These are phyloP conservation scores for Colletotrichum truncatum DNA, from an alignment of 2,329 filamentous ascomycete genomes.

Conservation along the genomic window DNA sequence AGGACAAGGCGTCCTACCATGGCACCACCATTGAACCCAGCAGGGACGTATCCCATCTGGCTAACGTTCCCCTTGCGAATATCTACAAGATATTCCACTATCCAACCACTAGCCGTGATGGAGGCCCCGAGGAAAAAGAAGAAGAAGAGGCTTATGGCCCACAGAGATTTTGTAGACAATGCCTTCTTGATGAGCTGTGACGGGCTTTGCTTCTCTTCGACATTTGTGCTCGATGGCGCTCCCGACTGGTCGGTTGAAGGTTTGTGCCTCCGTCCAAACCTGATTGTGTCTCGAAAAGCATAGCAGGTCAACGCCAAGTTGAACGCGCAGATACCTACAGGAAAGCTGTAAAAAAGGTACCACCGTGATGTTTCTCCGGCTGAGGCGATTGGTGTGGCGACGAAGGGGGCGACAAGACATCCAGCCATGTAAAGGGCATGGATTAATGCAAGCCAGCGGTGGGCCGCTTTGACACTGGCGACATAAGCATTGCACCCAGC, in stretches of 20 bases:
- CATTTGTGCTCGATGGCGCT: neutral
- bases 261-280: slow-evolving; percentile 29
- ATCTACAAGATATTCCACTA: slow-evolving; percentile 70
- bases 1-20: slow-evolving; percentile 66
- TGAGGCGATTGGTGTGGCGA: slow-evolving; percentile 59
- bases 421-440: slow-evolving; percentile 71
- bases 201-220: slow-evolving; percentile 40
- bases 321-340: slow-evolving; percentile 59
- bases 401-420: slow-evolving; percentile 65
- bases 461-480: slow-evolving; percentile 56
- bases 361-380: slow-evolving; percentile 49
- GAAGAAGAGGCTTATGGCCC: slow-evolving; percentile 69
- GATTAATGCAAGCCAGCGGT: slow-evolving; percentile 70
- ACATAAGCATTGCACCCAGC: slow-evolving; percentile 72
- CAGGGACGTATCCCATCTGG: slow-evolving; percentile 69
- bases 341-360: slow-evolving; percentile 66
- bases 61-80: slow-evolving; percentile 66
- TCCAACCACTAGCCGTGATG: slow-evolving; percentile 69
- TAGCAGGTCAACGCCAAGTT: slow-evolving; percentile 58
- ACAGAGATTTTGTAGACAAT: slow-evolving; percentile 56
- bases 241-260: slow-evolving; percentile 32
- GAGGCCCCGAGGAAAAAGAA: slow-evolving; percentile 69
- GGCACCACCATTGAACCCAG: slow-evolving; percentile 66
- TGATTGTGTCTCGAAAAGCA: slow-evolving; percentile 60
- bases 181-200: slow-evolving; percentile 54